Conservation (phyloP, 495 filamentous ascomycete species). For the Delitschia confertaspora region DNA sequence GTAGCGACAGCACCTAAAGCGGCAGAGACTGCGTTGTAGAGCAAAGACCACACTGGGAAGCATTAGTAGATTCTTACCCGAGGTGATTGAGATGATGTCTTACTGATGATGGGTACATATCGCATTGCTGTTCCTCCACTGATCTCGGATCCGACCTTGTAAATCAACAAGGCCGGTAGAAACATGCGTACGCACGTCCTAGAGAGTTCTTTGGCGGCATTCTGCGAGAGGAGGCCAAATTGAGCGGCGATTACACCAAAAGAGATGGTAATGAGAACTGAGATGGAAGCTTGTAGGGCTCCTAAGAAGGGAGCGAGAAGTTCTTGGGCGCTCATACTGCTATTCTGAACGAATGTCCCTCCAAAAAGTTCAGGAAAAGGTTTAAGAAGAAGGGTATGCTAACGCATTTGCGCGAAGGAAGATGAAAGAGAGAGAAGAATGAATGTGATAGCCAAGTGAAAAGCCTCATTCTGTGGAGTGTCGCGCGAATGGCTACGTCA, state of each 20-base stretch:
- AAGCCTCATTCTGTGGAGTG: too few relatives aligned
- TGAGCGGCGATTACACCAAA: constrained; percentile 55
- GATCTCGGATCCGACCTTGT: constrained; percentile 59
- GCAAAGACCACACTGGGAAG: constrained; percentile 48
- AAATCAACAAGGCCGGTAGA: constrained; percentile 60
- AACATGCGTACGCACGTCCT: constrained; percentile 59
- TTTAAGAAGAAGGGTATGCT: too few relatives aligned
- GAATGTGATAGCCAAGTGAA: too few relatives aligned
- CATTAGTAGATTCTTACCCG: constrained; percentile 1
- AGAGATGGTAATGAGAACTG: constrained; percentile 59
- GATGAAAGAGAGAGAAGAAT: too few relatives aligned
- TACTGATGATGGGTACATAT: constrained; percentile 50
- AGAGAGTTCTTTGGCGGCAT: constrained; percentile 54
- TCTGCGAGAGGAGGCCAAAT: constrained; percentile 47
- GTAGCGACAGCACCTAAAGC: constrained; percentile 40
- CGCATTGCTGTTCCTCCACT: constrained; percentile 44
- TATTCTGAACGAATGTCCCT: too few relatives aligned
- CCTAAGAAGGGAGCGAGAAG: constrained; percentile 49
- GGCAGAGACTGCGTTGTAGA: constrained; percentile 50
- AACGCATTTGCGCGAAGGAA: too few relatives aligned
- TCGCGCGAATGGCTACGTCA: too few relatives aligned
- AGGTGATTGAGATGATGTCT: background rate
- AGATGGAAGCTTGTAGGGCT: constrained; percentile 60
- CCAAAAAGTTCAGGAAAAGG: too few relatives aligned
- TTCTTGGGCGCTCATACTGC: too few relatives aligned